These are phyloP conservation scores for Populus euphratica DNA, from an alignment of 345 rosid genomes.

Conservation along the genomic window DNA sequence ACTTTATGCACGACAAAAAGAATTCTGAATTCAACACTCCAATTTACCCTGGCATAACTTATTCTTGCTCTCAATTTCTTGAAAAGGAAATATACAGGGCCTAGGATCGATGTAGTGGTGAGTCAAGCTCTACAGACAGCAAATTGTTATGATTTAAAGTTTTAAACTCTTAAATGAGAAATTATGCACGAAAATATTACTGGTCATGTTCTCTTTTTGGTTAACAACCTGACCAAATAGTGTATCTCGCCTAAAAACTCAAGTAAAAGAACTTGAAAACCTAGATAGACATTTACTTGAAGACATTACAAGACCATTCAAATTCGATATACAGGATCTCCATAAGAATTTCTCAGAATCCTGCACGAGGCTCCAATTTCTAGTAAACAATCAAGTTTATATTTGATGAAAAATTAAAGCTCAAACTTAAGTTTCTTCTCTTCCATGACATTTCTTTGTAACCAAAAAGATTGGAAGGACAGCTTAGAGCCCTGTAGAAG, in stretches of 20 bases:
- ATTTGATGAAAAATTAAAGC: not conserved
- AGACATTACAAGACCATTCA: not conserved
- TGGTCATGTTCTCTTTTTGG: not conserved
- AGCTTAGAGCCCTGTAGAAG: not conserved
- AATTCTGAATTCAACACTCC: not conserved
- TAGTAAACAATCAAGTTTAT: not conserved
- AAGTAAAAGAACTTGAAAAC: not conserved
- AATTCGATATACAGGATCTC: not conserved
- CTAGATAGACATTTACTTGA: not conserved
- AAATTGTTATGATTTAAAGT: not conserved
- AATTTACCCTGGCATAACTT: not conserved
- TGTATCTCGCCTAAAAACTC: not conserved
- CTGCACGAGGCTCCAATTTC: not conserved
- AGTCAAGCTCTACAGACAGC: not conserved
- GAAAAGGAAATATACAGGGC: not conserved
- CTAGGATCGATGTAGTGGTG: not conserved
- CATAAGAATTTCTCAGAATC: no score
- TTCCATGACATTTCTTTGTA: not conserved
- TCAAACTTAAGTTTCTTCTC: conserved; percentile 1
- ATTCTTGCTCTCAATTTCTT: not conserved
- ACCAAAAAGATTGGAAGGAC: not conserved
- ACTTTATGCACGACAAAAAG: not conserved
- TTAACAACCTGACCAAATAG: not conserved
- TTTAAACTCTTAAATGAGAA: not conserved
- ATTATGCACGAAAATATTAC: not conserved